Percentiles rank a stretch among this genome's conserved stretches.
Evolutionary conservation across 176 grass and related monocot species (phyloP).

Genomic region (Oryza glumipatula): DNA sequence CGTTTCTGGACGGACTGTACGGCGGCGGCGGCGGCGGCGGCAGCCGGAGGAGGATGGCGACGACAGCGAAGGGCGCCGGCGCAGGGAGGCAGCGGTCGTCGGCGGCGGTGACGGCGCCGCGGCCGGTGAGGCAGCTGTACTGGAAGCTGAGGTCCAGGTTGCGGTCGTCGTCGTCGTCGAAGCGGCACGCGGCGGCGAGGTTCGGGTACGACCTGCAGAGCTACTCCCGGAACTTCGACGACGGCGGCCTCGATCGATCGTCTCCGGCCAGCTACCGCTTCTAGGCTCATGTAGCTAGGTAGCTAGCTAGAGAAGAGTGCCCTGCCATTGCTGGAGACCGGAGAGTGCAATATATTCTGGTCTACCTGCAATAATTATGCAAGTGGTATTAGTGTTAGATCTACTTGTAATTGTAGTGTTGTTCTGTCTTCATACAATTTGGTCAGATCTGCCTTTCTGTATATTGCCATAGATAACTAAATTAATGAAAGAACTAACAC

Average conservation of each 20-base stretch:
- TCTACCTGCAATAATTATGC: no score
- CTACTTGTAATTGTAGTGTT: no score
- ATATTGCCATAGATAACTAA: no score
- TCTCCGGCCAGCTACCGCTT: background rate
- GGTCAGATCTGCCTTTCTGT: no score
- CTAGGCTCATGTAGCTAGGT: no score
- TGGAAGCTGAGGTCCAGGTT: constrained; percentile 33
- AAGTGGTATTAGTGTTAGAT: no score
- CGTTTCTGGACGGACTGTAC: background rate
- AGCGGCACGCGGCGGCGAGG: background rate
- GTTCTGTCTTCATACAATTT: no score
- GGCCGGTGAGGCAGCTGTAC: constrained; percentile 34
- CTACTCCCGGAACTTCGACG: constrained; percentile 52
- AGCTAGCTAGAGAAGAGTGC: no score
- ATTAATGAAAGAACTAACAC: no score
- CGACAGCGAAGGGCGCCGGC: background rate
- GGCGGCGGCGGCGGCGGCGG: background rate
- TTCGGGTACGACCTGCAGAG: constrained; percentile 46
- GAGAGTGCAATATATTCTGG: no score
- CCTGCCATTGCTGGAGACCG: no score
- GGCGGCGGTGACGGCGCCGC: background rate
- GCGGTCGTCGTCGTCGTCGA: background rate
- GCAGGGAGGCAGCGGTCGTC: background rate
- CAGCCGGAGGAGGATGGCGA: background rate
- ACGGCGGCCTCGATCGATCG: constrained; percentile 29